Evolutionary conservation across 371 early-diverging fungal species (phyloP).

Genomic region (Rhizomucor pusillus): DNA sequence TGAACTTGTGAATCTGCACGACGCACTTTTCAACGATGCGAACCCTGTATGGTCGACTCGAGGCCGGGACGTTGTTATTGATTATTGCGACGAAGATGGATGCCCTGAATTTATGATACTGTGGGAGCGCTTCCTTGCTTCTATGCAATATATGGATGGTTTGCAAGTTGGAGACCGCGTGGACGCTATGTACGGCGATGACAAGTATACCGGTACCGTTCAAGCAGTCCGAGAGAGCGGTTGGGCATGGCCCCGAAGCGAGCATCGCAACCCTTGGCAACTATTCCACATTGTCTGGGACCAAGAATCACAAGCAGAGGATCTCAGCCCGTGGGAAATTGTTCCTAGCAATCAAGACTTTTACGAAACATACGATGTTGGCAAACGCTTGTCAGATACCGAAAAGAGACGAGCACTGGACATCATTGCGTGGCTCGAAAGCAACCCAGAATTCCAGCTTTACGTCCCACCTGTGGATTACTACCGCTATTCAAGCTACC

Average conservation of each 20-base stretch:
- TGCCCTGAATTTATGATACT: slow-evolving; percentile 71
- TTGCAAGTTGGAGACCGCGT: slow-evolving; percentile 55
- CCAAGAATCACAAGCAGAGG: slow-evolving; percentile 25
- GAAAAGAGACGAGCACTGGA: slow-evolving; percentile 33
- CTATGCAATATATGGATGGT: slow-evolving; percentile 43
- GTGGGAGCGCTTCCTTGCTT: slow-evolving; percentile 60
- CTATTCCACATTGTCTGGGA: slow-evolving; percentile 57
- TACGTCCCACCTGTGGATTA: slow-evolving; percentile 71
- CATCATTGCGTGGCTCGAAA: slow-evolving; percentile 33
- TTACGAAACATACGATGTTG: slow-evolving; percentile 29
- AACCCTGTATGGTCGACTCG: slow-evolving; percentile 38
- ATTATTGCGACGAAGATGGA: slow-evolving; percentile 71
- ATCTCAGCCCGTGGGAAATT: slow-evolving; percentile 58
- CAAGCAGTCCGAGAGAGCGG: slow-evolving; percentile 24
- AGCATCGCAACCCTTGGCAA: slow-evolving; percentile 50
- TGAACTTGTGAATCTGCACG: slow-evolving; percentile 28
- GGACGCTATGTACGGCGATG: slow-evolving; percentile 65
- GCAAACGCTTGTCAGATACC: slow-evolving; percentile 6
- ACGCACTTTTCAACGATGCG: slow-evolving; percentile 13
- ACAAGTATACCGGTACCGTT: slow-evolving; percentile 58
- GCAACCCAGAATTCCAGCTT: slow-evolving; percentile 48
- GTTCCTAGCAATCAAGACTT: slow-evolving; percentile 37
- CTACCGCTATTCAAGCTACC: slow-evolving; percentile 62
- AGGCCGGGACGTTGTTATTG: slow-evolving; percentile 51
- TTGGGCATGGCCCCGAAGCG: slow-evolving; percentile 29